These are phyloP conservation scores for Lachnellula suecica DNA, from an alignment of 2,329 filamentous ascomycete genomes.

Conservation along the genomic window DNA sequence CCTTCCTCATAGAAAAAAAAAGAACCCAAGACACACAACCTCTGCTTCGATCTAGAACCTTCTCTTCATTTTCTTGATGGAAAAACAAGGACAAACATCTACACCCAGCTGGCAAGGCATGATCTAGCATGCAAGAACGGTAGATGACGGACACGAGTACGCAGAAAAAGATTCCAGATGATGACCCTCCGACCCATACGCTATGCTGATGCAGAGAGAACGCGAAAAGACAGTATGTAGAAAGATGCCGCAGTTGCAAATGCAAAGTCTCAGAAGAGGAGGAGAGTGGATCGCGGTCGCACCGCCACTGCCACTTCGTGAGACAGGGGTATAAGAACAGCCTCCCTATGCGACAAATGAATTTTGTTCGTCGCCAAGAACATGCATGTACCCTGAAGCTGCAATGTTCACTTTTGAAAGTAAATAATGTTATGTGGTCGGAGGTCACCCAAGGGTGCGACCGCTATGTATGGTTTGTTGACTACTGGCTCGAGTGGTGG, in stretches of 20 bases:
- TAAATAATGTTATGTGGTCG: background rate
- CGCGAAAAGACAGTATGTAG: slow-evolving; percentile 1
- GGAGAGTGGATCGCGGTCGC: slow-evolving; percentile 13
- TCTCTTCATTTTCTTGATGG: slow-evolving; percentile 5
- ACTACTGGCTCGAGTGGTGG: slow-evolving; percentile 30
- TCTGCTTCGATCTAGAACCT: no score
- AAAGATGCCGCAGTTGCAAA: slow-evolving; percentile 20
- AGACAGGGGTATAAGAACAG: slow-evolving; percentile 27
- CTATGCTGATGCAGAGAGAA: slow-evolving; percentile 21
- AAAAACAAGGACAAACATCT: background rate
- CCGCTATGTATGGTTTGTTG: slow-evolving; percentile 35
- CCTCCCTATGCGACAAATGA: slow-evolving; percentile 16
- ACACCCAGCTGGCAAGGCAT: slow-evolving; percentile 4
- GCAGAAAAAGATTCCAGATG: slow-evolving; percentile 5
- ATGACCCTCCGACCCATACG: slow-evolving; percentile 21
- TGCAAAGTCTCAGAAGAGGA: slow-evolving; percentile 19
- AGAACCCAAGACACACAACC: no score
- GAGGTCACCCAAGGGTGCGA: slow-evolving; percentile 31
- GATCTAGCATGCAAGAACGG: slow-evolving; percentile 7
- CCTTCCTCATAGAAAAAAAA: no score
- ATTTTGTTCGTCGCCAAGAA: background rate
- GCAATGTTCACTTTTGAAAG: background rate
- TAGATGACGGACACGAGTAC: slow-evolving; percentile 6
- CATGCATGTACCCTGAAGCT: background rate
- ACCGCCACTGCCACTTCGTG: slow-evolving; percentile 19